Evolutionary conservation across 2,329 filamentous ascomycete species (phyloP), one percentile per base, ranked within the genome.

Genomic region (Aureobasidium mangrovei): DNA sequence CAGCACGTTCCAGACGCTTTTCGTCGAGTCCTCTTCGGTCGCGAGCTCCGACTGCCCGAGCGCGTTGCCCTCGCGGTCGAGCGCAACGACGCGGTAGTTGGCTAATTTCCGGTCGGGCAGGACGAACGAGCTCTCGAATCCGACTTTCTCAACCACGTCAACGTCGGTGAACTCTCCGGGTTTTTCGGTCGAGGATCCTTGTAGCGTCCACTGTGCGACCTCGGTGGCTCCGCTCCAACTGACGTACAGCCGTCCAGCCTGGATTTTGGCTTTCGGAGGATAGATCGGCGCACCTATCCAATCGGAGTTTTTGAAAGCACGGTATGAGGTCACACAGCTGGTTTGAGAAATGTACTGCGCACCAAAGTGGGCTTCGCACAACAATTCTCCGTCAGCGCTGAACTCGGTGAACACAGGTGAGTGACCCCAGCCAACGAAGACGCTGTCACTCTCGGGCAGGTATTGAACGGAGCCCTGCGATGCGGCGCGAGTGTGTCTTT

Each of bases 391-490:
- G 24, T 74, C 69, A 1, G 65, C 56, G 0, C 68, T 67, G 60
- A 75, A 62, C 53, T 74, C 72, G 1, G 70, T 70, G 3, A 67
- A 64, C 9, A 69, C 65, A 2, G 62, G 62, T 8, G 65, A 62
- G 55, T 69, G 63, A 3, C 80, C 79, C 74, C 77, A 83, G 55
- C 77, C 77, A 18, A 82, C 71, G 8, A 83, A 62, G 5, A 76
- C 73, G 55, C 80, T 76, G 39, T 74, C 74, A 73, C 70, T 9
- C 63, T 57, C 10, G 69, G 70, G 33, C 0, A 82, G 70, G 1
- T 77, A 63, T 58, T 83, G 79, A 7, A 76, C 74, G 40, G 70
- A 74, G 4, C 75, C 75, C 58, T 78, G 75, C 0, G 76, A 77
- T 29, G 70, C 72, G 39, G 74, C 70, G 1, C 72, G 65, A 18